Conservation (phyloP, 176 grass and related monocot species). For the Triticum timopheevii region DNA sequence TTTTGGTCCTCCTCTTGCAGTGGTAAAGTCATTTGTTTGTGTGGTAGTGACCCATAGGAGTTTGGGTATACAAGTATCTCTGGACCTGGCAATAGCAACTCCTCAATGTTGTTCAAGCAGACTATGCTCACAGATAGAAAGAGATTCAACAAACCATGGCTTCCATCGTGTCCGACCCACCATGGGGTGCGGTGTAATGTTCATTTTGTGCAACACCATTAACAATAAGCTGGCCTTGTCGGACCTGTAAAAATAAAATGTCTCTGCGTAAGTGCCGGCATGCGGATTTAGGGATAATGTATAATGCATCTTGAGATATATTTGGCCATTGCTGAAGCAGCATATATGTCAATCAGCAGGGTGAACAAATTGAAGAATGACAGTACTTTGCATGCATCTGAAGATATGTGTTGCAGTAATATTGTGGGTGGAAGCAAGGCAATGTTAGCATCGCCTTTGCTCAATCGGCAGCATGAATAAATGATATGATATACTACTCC, state of each 20-base stretch:
- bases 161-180: constrained; percentile 39
- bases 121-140: constrained; percentile 44
- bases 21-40: neutral
- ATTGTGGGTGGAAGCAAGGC: neutral
- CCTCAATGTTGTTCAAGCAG: constrained; percentile 66
- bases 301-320: neutral
- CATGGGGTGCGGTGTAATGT: constrained; percentile 25
- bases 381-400: neutral
- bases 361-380: neutral
- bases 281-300: neutral
- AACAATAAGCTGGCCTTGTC: constrained; percentile 46
- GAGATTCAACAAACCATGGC: constrained; percentile 47
- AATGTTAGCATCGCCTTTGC: neutral
- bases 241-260: constrained; percentile 25
- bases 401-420: neutral
- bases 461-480: neutral
- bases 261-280: neutral
- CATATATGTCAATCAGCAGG: neutral
- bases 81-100: constrained; percentile 66
- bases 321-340: neutral
- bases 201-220: constrained; percentile 49
- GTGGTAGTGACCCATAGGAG: constrained; percentile 29
- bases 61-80: constrained; percentile 30
- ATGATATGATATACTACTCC: neutral
- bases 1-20: constrained; percentile 37